phyloP scores from a whole-genome alignment of 2,329 filamentous ascomycete genomes.

The Scedosporium dehoogii region DNA sequence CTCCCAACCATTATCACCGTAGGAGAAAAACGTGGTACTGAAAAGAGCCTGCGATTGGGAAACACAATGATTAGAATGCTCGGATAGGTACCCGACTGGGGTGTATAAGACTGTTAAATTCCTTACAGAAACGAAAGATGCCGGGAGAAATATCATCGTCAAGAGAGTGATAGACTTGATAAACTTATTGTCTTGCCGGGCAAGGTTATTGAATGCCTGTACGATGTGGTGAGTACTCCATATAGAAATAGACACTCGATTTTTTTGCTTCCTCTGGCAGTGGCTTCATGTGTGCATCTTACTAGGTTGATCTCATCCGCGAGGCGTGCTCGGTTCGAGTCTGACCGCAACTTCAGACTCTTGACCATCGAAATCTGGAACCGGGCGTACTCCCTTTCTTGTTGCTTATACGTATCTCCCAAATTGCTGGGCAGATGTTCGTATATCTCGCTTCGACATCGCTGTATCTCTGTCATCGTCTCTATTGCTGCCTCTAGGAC shows the following conservation, averaged over 20 bases:
- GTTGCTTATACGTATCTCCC: background rate
- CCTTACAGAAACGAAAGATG: slow-evolving; percentile 3
- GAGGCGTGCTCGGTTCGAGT: background rate
- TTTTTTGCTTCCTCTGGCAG: too few relatives aligned
- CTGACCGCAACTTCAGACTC: background rate
- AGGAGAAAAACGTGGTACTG: background rate
- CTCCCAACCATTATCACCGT: background rate
- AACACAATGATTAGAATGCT: background rate
- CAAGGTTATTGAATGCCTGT: background rate
- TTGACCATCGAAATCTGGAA: background rate
- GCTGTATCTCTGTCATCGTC: background rate
- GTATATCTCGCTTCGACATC: background rate
- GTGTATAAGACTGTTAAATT: background rate
- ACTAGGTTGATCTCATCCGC: background rate
- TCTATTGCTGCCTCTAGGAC: background rate
- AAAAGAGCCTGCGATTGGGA: background rate
- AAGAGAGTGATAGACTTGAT: slow-evolving; percentile 5
- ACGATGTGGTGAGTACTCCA: background rate
- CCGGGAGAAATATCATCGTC: slow-evolving; percentile 5
- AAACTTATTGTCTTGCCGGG: background rate
- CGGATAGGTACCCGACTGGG: too few relatives aligned
- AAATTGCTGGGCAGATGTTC: background rate
- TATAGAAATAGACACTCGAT: background rate
- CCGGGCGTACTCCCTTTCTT: background rate
- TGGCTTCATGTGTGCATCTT: background rate